phyloP scores from a whole-genome alignment of 495 filamentous ascomycete species.

The Penicillium cosmopolitanum region DNA sequence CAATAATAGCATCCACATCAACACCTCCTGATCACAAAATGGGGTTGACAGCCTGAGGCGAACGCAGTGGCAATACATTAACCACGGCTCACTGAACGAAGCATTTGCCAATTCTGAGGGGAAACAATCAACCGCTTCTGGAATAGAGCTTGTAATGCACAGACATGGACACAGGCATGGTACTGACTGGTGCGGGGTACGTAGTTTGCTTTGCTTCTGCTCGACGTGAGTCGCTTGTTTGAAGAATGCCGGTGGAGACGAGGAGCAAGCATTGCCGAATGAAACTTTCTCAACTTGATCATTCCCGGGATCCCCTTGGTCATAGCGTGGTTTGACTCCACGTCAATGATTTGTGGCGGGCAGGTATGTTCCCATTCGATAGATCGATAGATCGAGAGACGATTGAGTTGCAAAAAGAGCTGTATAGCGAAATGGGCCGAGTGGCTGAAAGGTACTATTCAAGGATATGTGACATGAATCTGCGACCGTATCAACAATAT shows the following conservation, averaged over 20 bases:
- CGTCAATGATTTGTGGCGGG: constrained; percentile 9
- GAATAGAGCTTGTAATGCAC: constrained; percentile 7
- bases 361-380: not conserved
- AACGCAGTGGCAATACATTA: constrained; percentile 11
- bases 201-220: not conserved
- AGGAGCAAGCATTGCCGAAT: not conserved
- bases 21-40: not conserved
- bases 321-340: not conserved
- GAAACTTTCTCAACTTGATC: not conserved
- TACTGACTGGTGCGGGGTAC: not conserved
- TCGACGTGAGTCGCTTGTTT: not conserved
- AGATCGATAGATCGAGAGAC: constrained; percentile 1
- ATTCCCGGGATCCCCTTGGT: not conserved
- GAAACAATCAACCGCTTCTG: not conserved
- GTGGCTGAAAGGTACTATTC: no score
- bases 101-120: not conserved
- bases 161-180: not conserved
- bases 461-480: no score
- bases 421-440: no score
- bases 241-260: not conserved
- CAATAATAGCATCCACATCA: not conserved
- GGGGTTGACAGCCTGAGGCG: constrained; percentile 1
- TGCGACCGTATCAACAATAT: no score
- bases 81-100: constrained; percentile 12
- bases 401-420: not conserved